Conservation (phyloP, 2,329 filamentous ascomycete species). For the Tolypocladium tundrense region DNA sequence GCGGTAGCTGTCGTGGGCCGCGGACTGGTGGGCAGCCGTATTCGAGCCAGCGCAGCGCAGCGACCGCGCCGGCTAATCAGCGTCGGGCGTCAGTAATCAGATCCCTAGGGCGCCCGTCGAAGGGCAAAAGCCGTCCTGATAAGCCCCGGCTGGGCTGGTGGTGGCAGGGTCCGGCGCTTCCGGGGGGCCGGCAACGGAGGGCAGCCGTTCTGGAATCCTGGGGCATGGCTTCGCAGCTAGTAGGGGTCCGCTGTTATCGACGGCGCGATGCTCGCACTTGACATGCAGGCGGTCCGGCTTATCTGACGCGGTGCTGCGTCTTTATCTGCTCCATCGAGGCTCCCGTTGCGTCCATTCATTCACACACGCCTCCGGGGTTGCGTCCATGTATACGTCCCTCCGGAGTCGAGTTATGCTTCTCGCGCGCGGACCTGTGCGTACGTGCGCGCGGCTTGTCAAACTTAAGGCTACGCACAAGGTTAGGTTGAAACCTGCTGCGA, state of each 20-base stretch:
- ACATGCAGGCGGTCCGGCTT: no score
- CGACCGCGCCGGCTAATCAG: not conserved
- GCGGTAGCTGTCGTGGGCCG: no score
- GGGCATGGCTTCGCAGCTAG: not conserved
- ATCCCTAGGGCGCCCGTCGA: not conserved
- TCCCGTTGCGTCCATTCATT: no score
- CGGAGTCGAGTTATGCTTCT: no score
- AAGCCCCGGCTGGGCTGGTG: not conserved
- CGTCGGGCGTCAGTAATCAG: not conserved
- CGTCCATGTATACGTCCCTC: no score
- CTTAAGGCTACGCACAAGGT: no score
- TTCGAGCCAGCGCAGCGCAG: not conserved
- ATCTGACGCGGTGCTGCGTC: no score
- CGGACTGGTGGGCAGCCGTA: not conserved
- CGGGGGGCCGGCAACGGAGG: not conserved
- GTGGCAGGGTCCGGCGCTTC: not conserved
- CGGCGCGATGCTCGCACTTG: no score
- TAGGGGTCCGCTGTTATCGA: not conserved
- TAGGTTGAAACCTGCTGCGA: not conserved
- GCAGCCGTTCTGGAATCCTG: not conserved
- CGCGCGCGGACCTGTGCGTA: no score
- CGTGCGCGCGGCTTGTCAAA: no score
- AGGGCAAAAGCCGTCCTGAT: not conserved
- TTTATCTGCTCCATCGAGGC: no score
- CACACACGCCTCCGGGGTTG: no score